Conservation (phyloP, 768 basidiomycete species). For the Rhizopogon salebrosus region DNA sequence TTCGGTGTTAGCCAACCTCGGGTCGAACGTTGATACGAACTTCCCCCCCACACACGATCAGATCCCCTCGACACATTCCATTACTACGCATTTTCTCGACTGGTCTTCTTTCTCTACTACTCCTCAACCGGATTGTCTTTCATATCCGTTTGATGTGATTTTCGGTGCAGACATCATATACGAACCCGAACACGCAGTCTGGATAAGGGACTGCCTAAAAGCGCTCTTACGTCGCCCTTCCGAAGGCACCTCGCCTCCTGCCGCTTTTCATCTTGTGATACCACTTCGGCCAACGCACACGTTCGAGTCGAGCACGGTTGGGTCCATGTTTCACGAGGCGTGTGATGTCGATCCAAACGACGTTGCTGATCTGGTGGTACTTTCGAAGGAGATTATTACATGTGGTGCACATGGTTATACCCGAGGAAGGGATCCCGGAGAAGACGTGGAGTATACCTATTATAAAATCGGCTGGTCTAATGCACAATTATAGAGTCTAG, state of each 20-base stretch:
- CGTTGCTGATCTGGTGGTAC: constrained; percentile 37
- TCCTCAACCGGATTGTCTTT: constrained; percentile 18
- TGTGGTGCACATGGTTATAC: constrained; percentile 39
- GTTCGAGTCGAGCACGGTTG: constrained; percentile 54
- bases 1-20: constrained; percentile 42
- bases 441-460: constrained; percentile 65
- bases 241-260: background rate
- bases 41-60: constrained; percentile 9
- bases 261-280: constrained; percentile 67
- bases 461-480: constrained; percentile 69
- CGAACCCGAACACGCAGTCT: constrained; percentile 41
- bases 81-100: constrained; percentile 30
- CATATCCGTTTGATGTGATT: constrained; percentile 40
- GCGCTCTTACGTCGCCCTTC: constrained; percentile 29
- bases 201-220: constrained; percentile 40
- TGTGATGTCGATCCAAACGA: constrained; percentile 7
- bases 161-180: constrained; percentile 54
- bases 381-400: constrained; percentile 47
- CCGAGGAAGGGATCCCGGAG: constrained; percentile 27
- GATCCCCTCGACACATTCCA: constrained; percentile 2
- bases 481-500: constrained; percentile 3
- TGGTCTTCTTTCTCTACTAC: constrained; percentile 29
- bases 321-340: constrained; percentile 41
- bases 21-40: constrained; percentile 37
- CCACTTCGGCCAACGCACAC: constrained; percentile 65